phyloP scores from a whole-genome alignment of 1,139 yeast species.

The Debaryomycetaceae sp. region DNA sequence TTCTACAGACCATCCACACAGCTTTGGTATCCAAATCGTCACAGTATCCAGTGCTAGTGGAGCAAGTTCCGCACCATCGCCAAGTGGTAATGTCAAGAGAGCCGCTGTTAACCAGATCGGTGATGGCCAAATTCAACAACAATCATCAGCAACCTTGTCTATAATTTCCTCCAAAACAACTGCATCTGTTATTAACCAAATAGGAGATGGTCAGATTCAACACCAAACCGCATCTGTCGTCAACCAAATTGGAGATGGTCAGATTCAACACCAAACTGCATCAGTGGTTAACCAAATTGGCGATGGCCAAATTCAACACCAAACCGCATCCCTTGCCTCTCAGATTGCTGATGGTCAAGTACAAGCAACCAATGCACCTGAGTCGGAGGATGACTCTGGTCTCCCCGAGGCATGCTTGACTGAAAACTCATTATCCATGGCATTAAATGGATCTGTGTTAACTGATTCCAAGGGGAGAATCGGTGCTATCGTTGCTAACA shows the following conservation, averaged over 20 bases:
- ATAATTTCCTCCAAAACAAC: constrained; percentile 15
- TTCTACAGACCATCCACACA: constrained; percentile 53
- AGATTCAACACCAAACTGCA: constrained; percentile 36
- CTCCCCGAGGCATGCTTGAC: constrained; percentile 44
- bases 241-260: constrained; percentile 38
- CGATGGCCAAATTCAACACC: constrained; percentile 54
- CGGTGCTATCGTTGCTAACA: constrained; percentile 80
- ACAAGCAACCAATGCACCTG: constrained; percentile 20
- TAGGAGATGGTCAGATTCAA: constrained; percentile 49
- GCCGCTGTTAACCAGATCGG: constrained; percentile 37
- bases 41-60: constrained; percentile 34
- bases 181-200: constrained; percentile 30
- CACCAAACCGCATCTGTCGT: constrained; percentile 36
- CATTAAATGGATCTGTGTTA: constrained; percentile 50
- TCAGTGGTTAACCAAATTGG: constrained; percentile 29
- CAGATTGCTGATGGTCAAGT: constrained; percentile 37
- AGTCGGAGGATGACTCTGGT: constrained; percentile 10
- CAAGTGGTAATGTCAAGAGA: constrained; percentile 3
- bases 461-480: constrained; percentile 66
- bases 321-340: constrained; percentile 24
- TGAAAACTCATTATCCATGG: constrained; percentile 52
- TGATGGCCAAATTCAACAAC: constrained; percentile 45
- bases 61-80: constrained; percentile 25
- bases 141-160: constrained; percentile 17
- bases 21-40: constrained; percentile 69